Percentiles rank a stretch among this genome's conserved stretches.
These are phyloP conservation scores for Xylaria scruposa DNA, from an alignment of 495 filamentous ascomycete species.

Conservation along the genomic window DNA sequence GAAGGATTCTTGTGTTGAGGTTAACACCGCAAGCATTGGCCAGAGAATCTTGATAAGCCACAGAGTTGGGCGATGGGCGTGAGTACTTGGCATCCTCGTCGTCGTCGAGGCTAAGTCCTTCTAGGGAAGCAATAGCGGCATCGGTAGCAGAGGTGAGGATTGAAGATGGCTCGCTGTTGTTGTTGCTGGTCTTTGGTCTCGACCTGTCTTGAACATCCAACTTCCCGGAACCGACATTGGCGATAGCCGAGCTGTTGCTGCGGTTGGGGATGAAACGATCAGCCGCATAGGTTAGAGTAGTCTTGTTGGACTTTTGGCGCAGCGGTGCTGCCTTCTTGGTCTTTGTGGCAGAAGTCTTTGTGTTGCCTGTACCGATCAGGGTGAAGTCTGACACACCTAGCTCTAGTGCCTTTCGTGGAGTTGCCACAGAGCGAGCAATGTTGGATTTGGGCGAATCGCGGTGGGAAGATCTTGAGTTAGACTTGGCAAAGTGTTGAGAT, in stretches of 20 bases:
- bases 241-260: constrained; percentile 83
- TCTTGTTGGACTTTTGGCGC: constrained; percentile 74
- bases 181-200: constrained; percentile 69
- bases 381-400: constrained; percentile 92
- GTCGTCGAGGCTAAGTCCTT: constrained; percentile 71
- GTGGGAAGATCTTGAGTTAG: constrained; percentile 63
- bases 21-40: constrained; percentile 91
- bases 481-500: constrained; percentile 74
- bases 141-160: constrained; percentile 77
- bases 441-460: constrained; percentile 92
- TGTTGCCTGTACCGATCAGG: constrained; percentile 76
- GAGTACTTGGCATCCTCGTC: constrained; percentile 62
- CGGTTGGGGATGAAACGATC: constrained; percentile 98
- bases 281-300: constrained; percentile 80
- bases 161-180: constrained; percentile 64
- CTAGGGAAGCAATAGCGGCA: constrained; percentile 78
- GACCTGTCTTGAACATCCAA: constrained; percentile 68
- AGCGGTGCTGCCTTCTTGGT: constrained; percentile 64
- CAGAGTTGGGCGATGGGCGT: constrained; percentile 81
- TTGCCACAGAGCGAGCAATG: constrained; percentile 74
- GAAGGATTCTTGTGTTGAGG: constrained; percentile 93
- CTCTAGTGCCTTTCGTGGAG: constrained; percentile 80
- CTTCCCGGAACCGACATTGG: constrained; percentile 81
- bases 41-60: constrained; percentile 91
- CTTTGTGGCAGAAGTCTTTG: constrained; percentile 72